Base-by-base conservation (phyloP, 495 filamentous ascomycete genomes). In the Umbilicaria muhlenbergii region DNA sequence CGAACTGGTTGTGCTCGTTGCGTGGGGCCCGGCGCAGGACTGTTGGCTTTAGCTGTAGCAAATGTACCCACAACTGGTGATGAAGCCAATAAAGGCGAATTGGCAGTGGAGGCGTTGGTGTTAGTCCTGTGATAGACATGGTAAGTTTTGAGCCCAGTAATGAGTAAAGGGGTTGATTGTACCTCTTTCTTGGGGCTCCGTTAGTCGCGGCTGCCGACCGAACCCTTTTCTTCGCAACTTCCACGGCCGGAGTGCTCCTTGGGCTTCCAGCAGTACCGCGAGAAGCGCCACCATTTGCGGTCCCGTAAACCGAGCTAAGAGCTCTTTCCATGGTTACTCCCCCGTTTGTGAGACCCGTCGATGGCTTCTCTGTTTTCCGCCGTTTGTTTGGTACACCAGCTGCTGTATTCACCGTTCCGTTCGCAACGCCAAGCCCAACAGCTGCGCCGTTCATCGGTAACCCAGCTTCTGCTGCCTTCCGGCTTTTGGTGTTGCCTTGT, bases 331-430 rank as follows among this genome's bases (percentile, higher is more conserved):
- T 77, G 0, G 75, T 65, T 31, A 71, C 59, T 13, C 70, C 68
- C 24, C 70, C 69, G 32, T 66, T 66, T 7, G 70, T 60, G 7
- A 60, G 65, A 12, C 49, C 66, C 53, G 57, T 42, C 14, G 59
- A 42, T 16, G 64, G 57, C 42, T 83, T 80, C 36, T 91, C 85
- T n/a, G 81, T 75, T 61, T 82, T 92, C 36, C 84, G 77, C 47
- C 83, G 70, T 59, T 94, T 94, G 11, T 74, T 57, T 32, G 74
- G 67, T 8, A 69, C 67, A 41, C 68, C 64, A 2, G 60, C 63
- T 43, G 65, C 64, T 28, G 24, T 6, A 28, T 28, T 28, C 32
- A 60, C 45, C 18, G 47, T 44, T 18, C 65, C 57, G 33, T 64
- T 67, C 32, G 65, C 55, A 40, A 78, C 75, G 14, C 73, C 76